Evolutionary conservation across 2,329 filamentous ascomycete species (phyloP).

Genomic region (Microascus cirrosus): DNA sequence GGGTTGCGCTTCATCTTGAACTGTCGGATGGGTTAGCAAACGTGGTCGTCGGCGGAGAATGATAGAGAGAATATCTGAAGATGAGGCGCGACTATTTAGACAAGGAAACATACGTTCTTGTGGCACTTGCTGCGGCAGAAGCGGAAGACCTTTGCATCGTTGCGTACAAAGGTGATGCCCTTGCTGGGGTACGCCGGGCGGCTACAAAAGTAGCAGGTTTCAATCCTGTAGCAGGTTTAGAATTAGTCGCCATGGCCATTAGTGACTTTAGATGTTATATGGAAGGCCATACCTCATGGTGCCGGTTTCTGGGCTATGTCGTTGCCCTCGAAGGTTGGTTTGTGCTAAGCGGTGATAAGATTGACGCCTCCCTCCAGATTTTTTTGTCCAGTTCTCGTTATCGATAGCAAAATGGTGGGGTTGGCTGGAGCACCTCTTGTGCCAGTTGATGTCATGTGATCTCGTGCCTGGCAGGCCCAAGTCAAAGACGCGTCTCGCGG

Average conservation of each 20-base stretch:
- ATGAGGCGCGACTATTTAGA: not conserved
- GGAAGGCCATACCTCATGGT: constrained; percentile 9
- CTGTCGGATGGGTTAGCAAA: constrained; percentile 18
- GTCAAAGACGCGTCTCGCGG: not conserved
- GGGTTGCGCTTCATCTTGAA: constrained; percentile 99
- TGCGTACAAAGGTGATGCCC: constrained; percentile 40
- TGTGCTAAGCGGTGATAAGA: constrained; percentile 5
- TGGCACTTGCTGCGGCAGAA: constrained; percentile 52
- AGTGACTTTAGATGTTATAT: not conserved
- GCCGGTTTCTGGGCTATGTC: not conserved
- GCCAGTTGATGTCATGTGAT: constrained; percentile 1
- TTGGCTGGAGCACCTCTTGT: not conserved
- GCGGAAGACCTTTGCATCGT: constrained; percentile 37
- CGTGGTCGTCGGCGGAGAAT: not conserved
- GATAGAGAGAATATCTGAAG: not conserved
- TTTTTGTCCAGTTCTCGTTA: not conserved
- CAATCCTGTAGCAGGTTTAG: constrained; percentile 20
- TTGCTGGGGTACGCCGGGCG: constrained; percentile 43
- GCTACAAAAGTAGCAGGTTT: constrained; percentile 33
- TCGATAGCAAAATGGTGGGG: constrained; percentile 3
- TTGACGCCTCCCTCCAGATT: not conserved
- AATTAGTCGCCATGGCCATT: not conserved
- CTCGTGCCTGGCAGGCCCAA: not conserved
- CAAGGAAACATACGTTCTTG: constrained; percentile 34
- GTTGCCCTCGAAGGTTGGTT: not conserved